Evolutionary conservation across 2,329 filamentous ascomycete species (phyloP).

Genomic region (Pyrenophora teres): DNA sequence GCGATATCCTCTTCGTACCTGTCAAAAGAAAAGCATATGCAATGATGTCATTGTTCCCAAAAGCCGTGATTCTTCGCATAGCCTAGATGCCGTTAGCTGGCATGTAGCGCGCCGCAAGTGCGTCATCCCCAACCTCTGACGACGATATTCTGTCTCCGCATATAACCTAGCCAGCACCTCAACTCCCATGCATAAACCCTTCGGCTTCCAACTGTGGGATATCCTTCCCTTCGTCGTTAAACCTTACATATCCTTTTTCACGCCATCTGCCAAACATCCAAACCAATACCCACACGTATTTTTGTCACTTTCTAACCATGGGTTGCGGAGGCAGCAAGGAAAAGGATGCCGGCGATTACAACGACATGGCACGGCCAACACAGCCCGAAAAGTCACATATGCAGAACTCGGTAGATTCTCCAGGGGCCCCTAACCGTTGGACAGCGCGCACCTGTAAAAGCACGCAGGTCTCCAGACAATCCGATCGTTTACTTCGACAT

Average conservation of each 20-base stretch:
- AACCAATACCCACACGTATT: too few species aligned
- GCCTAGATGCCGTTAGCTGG: constrained; percentile 6
- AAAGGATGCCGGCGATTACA: constrained; percentile 5
- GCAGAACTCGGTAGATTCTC: background rate
- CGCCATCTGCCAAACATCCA: too few species aligned
- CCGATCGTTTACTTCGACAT: constrained; percentile 26
- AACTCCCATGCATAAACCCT: too few species aligned
- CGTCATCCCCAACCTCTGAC: background rate
- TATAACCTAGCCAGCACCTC: background rate
- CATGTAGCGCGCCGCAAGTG: background rate
- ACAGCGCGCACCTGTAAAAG: constrained; percentile 6
- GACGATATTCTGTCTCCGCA: too few species aligned
- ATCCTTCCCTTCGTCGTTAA: too few species aligned
- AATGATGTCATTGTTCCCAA: constrained; percentile 7
- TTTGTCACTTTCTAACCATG: constrained; percentile 1
- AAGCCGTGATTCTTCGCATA: background rate
- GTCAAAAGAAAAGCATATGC: background rate
- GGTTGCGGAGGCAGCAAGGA: constrained; percentile 20
- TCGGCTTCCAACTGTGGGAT: too few species aligned
- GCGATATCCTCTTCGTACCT: background rate
- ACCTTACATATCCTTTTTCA: too few species aligned
- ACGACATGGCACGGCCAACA: constrained; percentile 13
- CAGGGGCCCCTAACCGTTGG: background rate
- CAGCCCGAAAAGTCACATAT: constrained; percentile 1
- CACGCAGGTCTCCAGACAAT: constrained; percentile 15